Evolutionary conservation across 176 grass and related monocot species (phyloP).

Genomic region (Oryza meyeriana): DNA sequence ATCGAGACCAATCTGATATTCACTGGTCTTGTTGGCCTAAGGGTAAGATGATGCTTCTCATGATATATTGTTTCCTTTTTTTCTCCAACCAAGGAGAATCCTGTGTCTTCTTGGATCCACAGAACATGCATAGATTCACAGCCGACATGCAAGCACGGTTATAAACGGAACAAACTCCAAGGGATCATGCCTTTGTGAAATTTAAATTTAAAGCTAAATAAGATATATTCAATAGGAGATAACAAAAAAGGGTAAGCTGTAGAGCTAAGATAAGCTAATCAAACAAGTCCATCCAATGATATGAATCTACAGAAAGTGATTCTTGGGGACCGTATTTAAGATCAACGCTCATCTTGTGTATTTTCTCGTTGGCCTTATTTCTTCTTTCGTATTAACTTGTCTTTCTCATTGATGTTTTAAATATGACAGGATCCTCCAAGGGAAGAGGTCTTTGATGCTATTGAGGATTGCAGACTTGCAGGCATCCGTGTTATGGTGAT

Average conservation of each 20-base stretch:
- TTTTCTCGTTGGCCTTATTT: neutral
- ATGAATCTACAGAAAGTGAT: neutral
- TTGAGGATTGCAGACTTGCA: constrained; percentile 95
- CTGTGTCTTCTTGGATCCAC: neutral
- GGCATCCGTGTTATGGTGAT: constrained; percentile 98
- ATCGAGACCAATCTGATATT: constrained; percentile 86
- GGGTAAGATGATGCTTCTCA: constrained; percentile 47
- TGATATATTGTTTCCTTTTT: neutral
- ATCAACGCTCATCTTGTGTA: neutral
- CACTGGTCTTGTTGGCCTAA: constrained; percentile 74
- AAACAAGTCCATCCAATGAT: neutral
- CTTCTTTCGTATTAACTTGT: neutral
- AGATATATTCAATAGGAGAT: neutral
- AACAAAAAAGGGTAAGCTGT: neutral
- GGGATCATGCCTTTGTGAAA: no score
- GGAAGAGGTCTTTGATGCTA: constrained; percentile 85
- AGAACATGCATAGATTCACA: neutral
- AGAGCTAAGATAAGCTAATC: neutral
- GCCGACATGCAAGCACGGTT: neutral
- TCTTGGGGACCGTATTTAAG: neutral
- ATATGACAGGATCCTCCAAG: constrained; percentile 87
- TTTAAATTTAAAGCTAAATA: neutral
- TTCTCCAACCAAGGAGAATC: neutral
- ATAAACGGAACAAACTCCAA: neutral
- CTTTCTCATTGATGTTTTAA: constrained; percentile 22